Percentiles rank a stretch among this genome's conserved stretches.
phyloP scores from a whole-genome alignment of 202 grass and related monocot species.

The Saccharum hybrid region DNA sequence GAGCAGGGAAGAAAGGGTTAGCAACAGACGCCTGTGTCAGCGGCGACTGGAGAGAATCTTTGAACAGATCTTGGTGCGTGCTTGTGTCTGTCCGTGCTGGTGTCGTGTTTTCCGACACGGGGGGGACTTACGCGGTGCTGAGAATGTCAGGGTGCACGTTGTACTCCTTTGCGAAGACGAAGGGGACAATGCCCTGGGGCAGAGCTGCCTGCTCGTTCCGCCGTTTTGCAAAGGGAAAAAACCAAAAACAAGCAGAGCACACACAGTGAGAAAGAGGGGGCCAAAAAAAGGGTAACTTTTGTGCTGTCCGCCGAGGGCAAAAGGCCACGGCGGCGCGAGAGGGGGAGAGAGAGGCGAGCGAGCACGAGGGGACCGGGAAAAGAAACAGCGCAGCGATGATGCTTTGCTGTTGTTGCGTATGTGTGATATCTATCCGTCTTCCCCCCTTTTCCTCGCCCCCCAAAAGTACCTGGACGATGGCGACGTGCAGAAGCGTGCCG shows the following conservation, averaged over 20 bases:
- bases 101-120: conserved; percentile 30
- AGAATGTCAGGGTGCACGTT: conserved; percentile 97
- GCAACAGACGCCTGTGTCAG: conserved; percentile 10
- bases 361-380: conserved; percentile 37
- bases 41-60: conserved; percentile 22
- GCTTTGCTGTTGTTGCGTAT: no score
- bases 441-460: no score
- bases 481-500: conserved; percentile 84
- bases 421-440: not conserved
- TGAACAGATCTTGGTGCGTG: conserved; percentile 43
- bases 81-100: conserved; percentile 40
- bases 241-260: conserved; percentile 1
- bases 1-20: not conserved
- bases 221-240: conserved; percentile 23
- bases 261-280: not conserved
- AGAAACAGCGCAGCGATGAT: not conserved
- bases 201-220: conserved; percentile 74
- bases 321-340: not conserved
- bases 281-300: conserved; percentile 1
- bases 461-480: conserved; percentile 87
- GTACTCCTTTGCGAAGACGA: conserved; percentile 99
- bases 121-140: conserved; percentile 89
- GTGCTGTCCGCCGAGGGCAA: conserved; percentile 24
- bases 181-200: conserved; percentile 99
- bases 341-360: no score